Evolutionary conservation across 805 yeast species (phyloP), one percentile per base, ranked within the genome.

Genomic region (Candida maltosa): DNA sequence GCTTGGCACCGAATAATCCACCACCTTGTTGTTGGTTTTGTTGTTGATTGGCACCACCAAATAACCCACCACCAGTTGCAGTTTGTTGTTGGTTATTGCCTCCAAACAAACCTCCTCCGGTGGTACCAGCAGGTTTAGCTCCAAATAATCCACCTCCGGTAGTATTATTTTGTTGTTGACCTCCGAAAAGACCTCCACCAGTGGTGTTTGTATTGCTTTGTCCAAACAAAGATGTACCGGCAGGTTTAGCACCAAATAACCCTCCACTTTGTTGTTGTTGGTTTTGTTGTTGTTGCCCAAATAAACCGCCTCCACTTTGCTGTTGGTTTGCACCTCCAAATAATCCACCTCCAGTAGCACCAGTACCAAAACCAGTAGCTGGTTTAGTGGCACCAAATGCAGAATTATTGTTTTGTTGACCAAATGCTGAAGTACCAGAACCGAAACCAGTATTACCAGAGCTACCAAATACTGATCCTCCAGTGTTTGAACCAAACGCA

Each of bases 61-160:
- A 56, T 12, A 54, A 38, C 10, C 58, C 54, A 10, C 49, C 51
- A 12, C 45, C 38, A 4, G 37, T 29, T 15, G 34, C 34, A 21
- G 32, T 30, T 7, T 20, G 36, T 40, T 50, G 25, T 26, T 21
- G 5, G 6, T 8, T 21, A 31, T 22, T 41, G 35, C 19, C 38
- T 1, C 63, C 63, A 45, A 58, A 58, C 15, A 56, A 41, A 14
- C 59, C 56, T 9, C 51, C 52, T n/a, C 46, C 39, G 4, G 35
- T 16, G 10, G 51, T 35, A 16, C 42, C 37, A 21, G 48, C 54
- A 20, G 51, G 49, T 14, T 56, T 54, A 34, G 45, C 46, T 6
- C 76, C 75, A 48, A 72, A 71, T 16, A 70, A 39, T 5, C 76
- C 78, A 29, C 75, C 74, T 28, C 32, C 25, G 18, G 65, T 50